A percentile compares a stretch with the other conserved stretches of the same genome.
phyloP scores from a whole-genome alignment of 2,329 filamentous ascomycete species.

The Diaporthe australafricana region DNA sequence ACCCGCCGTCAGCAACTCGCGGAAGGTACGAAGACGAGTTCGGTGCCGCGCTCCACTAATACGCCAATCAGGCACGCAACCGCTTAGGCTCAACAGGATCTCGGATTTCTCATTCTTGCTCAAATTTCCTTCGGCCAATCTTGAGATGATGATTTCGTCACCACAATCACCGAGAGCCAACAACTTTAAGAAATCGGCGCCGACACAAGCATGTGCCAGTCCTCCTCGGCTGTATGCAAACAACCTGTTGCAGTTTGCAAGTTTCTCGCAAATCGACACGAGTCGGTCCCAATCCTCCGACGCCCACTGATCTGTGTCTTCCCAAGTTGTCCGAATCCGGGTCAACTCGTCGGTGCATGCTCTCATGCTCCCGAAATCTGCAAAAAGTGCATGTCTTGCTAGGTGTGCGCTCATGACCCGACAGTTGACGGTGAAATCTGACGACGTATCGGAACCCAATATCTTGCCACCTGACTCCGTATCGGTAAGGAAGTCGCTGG shows the following conservation, averaged over 20 bases:
- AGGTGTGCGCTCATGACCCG: not conserved
- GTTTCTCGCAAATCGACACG: not conserved
- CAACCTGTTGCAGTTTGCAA: not conserved
- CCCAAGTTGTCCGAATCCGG: too few relatives aligned
- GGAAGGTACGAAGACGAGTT: not conserved
- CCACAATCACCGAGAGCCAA: not conserved
- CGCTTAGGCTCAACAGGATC: not conserved
- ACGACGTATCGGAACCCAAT: not conserved
- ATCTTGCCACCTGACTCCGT: not conserved
- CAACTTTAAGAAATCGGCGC: not conserved
- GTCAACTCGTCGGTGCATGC: too few relatives aligned
- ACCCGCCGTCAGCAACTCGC: not conserved
- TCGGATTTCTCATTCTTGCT: not conserved
- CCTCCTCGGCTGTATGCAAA: not conserved
- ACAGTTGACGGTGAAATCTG: not conserved
- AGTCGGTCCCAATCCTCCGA: not conserved
- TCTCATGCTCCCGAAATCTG: not conserved
- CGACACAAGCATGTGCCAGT: not conserved
- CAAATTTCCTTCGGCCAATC: not conserved
- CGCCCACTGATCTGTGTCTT: not conserved
- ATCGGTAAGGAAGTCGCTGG: conserved; percentile 38
- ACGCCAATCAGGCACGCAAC: too few relatives aligned
- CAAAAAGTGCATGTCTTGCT: not conserved
- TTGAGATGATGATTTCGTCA: not conserved
- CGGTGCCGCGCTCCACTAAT: too few relatives aligned